These are phyloP conservation scores for Phaseolus lunatus DNA, from an alignment of 306 rosid species.

Conservation along the genomic window DNA sequence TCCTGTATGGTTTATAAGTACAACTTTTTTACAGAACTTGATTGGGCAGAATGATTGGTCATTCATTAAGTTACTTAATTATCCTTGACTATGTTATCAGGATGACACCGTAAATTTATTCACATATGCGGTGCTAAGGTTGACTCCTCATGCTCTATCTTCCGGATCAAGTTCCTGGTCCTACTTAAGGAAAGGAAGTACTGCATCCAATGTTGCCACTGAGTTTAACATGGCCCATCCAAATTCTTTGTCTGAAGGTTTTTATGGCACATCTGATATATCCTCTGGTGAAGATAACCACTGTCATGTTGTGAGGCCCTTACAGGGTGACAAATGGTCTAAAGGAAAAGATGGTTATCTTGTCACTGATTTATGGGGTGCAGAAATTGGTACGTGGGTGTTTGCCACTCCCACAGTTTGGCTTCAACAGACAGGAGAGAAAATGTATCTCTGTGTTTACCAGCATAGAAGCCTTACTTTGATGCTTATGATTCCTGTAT, in stretches of 20 bases:
- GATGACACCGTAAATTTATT: slow-evolving; percentile 90
- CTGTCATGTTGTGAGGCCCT: slow-evolving; percentile 72
- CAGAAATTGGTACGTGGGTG: slow-evolving; percentile 66
- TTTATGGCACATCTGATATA: slow-evolving; percentile 56
- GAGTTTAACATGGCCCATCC: slow-evolving; percentile 58
- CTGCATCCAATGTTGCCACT: slow-evolving; percentile 56
- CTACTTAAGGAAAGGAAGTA: slow-evolving; percentile 77
- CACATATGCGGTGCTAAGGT: slow-evolving; percentile 90
- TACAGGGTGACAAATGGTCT: slow-evolving; percentile 85
- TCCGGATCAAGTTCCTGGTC: slow-evolving; percentile 94
- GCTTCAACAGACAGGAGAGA: slow-evolving; percentile 76
- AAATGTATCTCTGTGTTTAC: slow-evolving; percentile 85
- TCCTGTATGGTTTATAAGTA: slow-evolving; percentile 76
- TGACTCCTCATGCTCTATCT: slow-evolving; percentile 84
- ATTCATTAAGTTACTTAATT: slow-evolving; percentile 42
- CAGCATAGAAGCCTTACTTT: slow-evolving; percentile 91
- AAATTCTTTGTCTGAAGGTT: slow-evolving; percentile 62
- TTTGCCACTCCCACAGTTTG: slow-evolving; percentile 78
- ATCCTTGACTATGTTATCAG: slow-evolving; percentile 56
- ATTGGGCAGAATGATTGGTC: background rate
- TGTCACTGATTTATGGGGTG: slow-evolving; percentile 95
- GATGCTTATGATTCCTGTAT: slow-evolving; percentile 78
- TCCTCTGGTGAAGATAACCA: slow-evolving; percentile 56
- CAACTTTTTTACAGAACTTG: slow-evolving; percentile 21
- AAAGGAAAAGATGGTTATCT: slow-evolving; percentile 94